phyloP scores from a whole-genome alignment of 1,284 basidiomycete genomes.

The Fistulina hepatica region DNA sequence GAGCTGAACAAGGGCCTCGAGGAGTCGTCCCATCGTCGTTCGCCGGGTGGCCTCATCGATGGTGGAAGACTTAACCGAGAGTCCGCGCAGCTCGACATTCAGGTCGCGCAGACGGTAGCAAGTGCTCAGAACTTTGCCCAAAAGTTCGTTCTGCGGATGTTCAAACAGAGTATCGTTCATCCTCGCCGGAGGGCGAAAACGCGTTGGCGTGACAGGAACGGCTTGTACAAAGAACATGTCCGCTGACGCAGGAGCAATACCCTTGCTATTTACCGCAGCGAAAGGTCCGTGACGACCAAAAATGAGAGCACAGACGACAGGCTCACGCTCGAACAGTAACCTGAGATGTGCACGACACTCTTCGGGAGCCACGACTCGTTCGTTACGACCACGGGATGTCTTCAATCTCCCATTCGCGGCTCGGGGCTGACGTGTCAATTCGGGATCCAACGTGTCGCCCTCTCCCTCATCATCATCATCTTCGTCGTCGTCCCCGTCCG shows the following conservation, averaged over 20 bases:
- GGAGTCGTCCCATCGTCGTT: constrained; percentile 57
- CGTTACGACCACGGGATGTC: constrained; percentile 66
- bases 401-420: constrained; percentile 75
- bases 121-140: constrained; percentile 76
- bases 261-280: constrained; percentile 43
- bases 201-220: constrained; percentile 85
- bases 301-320: constrained; percentile 72
- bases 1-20: constrained; percentile 81
- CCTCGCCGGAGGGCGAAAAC: constrained; percentile 90
- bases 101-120: constrained; percentile 75
- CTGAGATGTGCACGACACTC: constrained; percentile 94
- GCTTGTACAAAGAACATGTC: constrained; percentile 98
- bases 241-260: constrained; percentile 61
- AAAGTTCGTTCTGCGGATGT: constrained; percentile 93
- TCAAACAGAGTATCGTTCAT: constrained; percentile 94
- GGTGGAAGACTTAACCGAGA: constrained; percentile 47
- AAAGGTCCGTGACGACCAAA: constrained; percentile 92
- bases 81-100: constrained; percentile 55
- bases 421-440: constrained; percentile 33
- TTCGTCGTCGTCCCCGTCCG: constrained; percentile 34
- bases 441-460: constrained; percentile 3
- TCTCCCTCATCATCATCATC: constrained; percentile 27
- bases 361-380: constrained; percentile 82
- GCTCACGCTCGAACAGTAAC: constrained; percentile 79
- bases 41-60: constrained; percentile 47